These are phyloP conservation scores for Phytophthora vignae DNA, from an alignment of 352 stramenopile species.

Conservation along the genomic window DNA sequence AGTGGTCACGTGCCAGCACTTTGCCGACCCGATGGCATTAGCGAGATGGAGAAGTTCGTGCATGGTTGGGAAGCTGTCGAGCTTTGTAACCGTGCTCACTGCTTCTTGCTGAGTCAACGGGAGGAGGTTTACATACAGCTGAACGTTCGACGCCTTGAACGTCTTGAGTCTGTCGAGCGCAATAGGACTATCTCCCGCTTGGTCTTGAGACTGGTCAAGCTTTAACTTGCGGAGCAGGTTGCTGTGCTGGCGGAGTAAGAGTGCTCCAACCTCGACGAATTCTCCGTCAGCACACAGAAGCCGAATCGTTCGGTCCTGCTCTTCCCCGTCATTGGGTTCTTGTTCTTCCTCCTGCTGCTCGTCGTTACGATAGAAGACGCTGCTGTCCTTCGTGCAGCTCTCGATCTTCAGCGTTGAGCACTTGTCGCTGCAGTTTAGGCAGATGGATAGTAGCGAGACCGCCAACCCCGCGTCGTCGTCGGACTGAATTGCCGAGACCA, in stretches of 20 bases:
- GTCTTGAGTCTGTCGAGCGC: constrained; percentile 3
- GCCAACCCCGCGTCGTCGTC: constrained; percentile 30
- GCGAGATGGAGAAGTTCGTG: constrained; percentile 36
- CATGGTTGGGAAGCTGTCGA: constrained; percentile 18
- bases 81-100: constrained; percentile 13
- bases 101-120: constrained; percentile 25
- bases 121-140: constrained; percentile 23
- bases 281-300: constrained; percentile 30
- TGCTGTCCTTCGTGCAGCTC: constrained; percentile 4
- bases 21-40: constrained; percentile 26
- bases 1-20: constrained; percentile 51
- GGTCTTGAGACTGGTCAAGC: constrained; percentile 1
- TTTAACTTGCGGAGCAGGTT: constrained; percentile 28
- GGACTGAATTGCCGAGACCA: constrained; percentile 32
- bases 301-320: constrained; percentile 15
- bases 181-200: not conserved
- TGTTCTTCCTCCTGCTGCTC: constrained; percentile 11
- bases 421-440: constrained; percentile 39
- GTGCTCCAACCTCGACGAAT: constrained; percentile 8
- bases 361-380: not conserved
- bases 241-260: constrained; percentile 24
- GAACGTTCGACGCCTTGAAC: constrained; percentile 16
- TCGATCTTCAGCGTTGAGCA: constrained; percentile 55
- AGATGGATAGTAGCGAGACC: constrained; percentile 32
- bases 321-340: not conserved